Evolutionary conservation across 1,139 yeast genomes (phyloP).

Genomic region (Protomyces arabidopsidicola): DNA sequence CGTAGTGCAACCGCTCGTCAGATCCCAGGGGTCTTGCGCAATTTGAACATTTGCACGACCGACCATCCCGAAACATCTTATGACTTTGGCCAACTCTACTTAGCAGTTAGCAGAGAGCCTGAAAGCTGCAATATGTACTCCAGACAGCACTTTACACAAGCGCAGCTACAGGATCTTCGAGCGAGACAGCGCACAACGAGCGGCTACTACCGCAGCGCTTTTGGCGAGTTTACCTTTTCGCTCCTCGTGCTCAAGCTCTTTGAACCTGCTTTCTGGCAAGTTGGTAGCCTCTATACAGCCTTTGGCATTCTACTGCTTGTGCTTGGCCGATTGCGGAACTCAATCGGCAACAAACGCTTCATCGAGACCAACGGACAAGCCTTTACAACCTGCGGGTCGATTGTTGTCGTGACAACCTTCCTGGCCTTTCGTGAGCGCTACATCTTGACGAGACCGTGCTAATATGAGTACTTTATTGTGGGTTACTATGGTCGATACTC

Average conservation of each 20-base stretch:
- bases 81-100: too few species aligned
- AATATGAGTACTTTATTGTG: neutral
- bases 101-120: too few species aligned
- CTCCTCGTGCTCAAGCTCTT: conserved; percentile 19
- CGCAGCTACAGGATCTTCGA: conserved; percentile 19
- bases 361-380: conserved; percentile 11
- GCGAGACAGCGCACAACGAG: conserved; percentile 25
- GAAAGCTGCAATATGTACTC: too few species aligned
- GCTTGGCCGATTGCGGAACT: conserved; percentile 10
- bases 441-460: neutral
- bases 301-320: conserved; percentile 13
- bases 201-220: conserved; percentile 16
- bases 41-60: too few species aligned
- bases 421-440: neutral
- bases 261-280: conserved; percentile 3
- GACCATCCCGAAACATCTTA: too few species aligned
- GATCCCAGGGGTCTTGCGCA: too few species aligned
- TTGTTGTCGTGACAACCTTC: conserved; percentile 7
- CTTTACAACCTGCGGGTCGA: conserved; percentile 11
- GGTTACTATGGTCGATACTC: neutral
- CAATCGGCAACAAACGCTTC: conserved; percentile 11
- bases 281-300: conserved; percentile 13
- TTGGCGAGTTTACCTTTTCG: conserved; percentile 16
- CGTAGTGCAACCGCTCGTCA: too few species aligned
- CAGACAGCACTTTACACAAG: neutral